Percentiles rank a stretch among this genome's conserved stretches.
phyloP scores from a whole-genome alignment of 208 protist species.

The Leishmania lainsoni region DNA sequence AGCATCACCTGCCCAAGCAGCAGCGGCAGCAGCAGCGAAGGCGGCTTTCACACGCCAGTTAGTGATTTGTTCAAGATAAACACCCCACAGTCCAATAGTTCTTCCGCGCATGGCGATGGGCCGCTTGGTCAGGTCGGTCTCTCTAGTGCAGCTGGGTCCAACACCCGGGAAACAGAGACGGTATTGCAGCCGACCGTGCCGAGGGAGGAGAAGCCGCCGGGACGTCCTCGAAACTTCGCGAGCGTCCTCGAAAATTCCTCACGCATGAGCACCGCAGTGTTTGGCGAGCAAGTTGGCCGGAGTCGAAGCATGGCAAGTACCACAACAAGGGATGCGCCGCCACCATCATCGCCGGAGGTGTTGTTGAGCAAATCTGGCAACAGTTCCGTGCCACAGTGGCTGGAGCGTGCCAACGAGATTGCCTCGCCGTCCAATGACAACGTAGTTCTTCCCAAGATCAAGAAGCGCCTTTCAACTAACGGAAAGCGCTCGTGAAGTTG shows the following conservation, averaged over 20 bases:
- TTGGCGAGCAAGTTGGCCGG: conserved; percentile 1
- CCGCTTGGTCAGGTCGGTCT: background rate
- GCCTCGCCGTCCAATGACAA: conserved; percentile 6
- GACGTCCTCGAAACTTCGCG: conserved; percentile 42
- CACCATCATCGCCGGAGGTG: conserved; percentile 18
- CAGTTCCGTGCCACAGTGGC: conserved; percentile 1
- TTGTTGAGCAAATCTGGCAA: conserved; percentile 9
- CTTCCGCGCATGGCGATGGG: background rate
- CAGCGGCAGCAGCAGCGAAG: background rate
- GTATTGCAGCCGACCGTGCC: conserved; percentile 47
- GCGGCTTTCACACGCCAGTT: background rate
- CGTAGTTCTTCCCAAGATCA: conserved; percentile 48
- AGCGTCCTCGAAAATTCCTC: conserved; percentile 33
- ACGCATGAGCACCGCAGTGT: conserved; percentile 2
- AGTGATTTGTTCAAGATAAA: background rate
- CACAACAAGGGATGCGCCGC: conserved; percentile 5
- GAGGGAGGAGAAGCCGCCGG: conserved; percentile 48
- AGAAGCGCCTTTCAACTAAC: conserved; percentile 27
- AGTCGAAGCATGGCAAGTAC: conserved; percentile 21
- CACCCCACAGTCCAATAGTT: background rate
- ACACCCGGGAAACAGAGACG: background rate
- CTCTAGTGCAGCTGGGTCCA: background rate
- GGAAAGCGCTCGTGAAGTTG: conserved; percentile 19
- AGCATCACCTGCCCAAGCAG: conserved; percentile 17
- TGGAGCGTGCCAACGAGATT: background rate